Conservation (phyloP, 1,284 basidiomycete species). For the Pterula multifida region DNA sequence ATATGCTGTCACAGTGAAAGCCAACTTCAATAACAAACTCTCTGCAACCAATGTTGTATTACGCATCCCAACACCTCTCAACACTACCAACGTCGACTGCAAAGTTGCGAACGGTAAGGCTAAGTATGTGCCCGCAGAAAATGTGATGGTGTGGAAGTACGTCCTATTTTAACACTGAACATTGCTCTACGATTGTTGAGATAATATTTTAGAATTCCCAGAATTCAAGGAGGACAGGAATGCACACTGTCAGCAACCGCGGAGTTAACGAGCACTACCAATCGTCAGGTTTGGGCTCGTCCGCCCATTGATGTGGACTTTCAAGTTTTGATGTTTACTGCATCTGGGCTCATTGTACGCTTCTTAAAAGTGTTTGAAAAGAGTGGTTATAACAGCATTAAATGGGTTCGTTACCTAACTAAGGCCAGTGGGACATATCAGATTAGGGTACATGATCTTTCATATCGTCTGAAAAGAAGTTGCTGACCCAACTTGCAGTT, state of each 20-base stretch:
- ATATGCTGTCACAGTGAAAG: constrained; percentile 82
- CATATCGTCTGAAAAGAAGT: not conserved
- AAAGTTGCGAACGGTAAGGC: constrained; percentile 91
- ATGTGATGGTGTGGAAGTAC: constrained; percentile 95
- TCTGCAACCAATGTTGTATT: constrained; percentile 89
- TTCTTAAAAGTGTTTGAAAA: constrained; percentile 99
- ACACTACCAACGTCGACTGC: constrained; percentile 86
- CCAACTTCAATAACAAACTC: constrained; percentile 86
- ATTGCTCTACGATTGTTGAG: no score
- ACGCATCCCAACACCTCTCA: constrained; percentile 91
- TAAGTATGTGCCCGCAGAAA: constrained; percentile 93
- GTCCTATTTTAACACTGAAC: no score
- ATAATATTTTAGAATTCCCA: constrained; percentile 57
- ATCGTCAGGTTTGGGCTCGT: constrained; percentile 89
- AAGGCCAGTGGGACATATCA: constrained; percentile 83
- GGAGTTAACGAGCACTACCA: constrained; percentile 76
- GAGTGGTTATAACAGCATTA: constrained; percentile 83
- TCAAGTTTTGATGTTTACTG: constrained; percentile 96
- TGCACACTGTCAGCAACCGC: constrained; percentile 80
- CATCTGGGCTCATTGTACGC: constrained; percentile 89
- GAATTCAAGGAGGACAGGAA: constrained; percentile 90
- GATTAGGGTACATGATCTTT: constrained; percentile 52
- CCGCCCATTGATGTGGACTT: constrained; percentile 98
- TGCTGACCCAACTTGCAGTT: not conserved
- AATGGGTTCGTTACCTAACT: constrained; percentile 87